phyloP scores from a whole-genome alignment of 2,329 filamentous ascomycete species.

The Calonectria pseudoreteaudii region DNA sequence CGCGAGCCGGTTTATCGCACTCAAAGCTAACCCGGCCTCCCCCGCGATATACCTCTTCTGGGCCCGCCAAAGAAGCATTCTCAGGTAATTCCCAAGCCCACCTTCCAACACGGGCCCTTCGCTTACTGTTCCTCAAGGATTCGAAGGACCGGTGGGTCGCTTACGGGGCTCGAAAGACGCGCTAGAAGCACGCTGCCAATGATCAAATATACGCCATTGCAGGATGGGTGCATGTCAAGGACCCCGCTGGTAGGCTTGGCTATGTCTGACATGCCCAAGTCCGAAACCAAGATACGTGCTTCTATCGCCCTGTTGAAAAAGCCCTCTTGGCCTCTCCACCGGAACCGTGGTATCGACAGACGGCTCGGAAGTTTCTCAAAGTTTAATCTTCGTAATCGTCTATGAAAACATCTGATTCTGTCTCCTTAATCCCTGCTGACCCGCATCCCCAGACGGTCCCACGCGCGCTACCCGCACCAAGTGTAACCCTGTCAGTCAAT shows the following conservation, averaged over 20 bases:
- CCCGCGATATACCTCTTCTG: background rate
- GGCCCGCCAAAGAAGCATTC: background rate
- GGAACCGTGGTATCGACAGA: background rate
- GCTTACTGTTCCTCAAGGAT: background rate
- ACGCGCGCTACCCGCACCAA: background rate
- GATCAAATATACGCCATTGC: background rate
- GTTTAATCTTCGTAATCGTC: background rate
- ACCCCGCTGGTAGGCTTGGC: background rate
- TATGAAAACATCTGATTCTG: constrained; percentile 1
- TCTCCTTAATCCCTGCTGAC: background rate
- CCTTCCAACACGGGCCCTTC: background rate
- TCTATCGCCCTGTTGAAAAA: background rate
- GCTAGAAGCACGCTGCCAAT: background rate
- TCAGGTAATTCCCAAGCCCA: background rate
- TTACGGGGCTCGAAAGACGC: background rate
- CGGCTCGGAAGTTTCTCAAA: background rate
- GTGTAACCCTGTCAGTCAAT: background rate
- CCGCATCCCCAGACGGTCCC: background rate
- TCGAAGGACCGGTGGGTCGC: background rate
- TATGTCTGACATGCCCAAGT: background rate
- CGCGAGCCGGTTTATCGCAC: background rate
- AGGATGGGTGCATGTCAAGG: background rate
- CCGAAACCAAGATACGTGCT: background rate
- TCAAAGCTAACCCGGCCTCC: background rate
- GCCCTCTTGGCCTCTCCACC: background rate